A percentile compares a stretch with the other conserved stretches of the same genome.
Conservation (phyloP, 1,139 yeast species). For the Pneumocystis oryctolagi region DNA sequence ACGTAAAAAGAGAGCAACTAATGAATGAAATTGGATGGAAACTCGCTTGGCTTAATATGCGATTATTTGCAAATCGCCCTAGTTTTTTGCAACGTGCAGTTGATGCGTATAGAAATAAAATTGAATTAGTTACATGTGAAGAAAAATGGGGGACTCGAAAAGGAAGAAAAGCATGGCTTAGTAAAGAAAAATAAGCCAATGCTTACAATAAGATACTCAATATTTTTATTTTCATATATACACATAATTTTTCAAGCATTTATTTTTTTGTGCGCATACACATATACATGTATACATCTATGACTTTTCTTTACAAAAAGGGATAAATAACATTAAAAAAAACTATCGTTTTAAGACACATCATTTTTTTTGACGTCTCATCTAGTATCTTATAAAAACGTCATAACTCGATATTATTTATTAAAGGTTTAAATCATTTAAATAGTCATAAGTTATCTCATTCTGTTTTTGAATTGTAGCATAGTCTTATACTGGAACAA, state of each 20-base stretch:
- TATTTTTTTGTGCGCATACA: too few species aligned
- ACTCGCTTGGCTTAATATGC: slow-evolving; percentile 2
- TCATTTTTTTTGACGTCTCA: background rate
- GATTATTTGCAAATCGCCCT: slow-evolving; percentile 1
- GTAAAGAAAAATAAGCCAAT: background rate
- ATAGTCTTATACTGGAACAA: background rate
- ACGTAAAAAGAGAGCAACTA: background rate
- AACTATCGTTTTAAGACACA: too few species aligned
- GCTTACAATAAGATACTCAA: background rate
- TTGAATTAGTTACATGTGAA: background rate
- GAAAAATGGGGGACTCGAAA: background rate
- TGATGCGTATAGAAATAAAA: background rate
- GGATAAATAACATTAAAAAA: too few species aligned
- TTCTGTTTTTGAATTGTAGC: background rate
- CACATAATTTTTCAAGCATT: background rate
- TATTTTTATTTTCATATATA: too few species aligned
- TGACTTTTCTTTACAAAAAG: background rate
- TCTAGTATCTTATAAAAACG: background rate
- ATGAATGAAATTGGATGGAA: slow-evolving; percentile 2
- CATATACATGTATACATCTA: background rate
- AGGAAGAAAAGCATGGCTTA: background rate
- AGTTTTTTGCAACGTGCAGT: background rate
- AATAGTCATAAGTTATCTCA: background rate
- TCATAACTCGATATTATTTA: background rate
- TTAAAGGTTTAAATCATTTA: background rate